Base-by-base conservation (phyloP, 257 asterid genomes). In the Solanum verrucosum region DNA sequence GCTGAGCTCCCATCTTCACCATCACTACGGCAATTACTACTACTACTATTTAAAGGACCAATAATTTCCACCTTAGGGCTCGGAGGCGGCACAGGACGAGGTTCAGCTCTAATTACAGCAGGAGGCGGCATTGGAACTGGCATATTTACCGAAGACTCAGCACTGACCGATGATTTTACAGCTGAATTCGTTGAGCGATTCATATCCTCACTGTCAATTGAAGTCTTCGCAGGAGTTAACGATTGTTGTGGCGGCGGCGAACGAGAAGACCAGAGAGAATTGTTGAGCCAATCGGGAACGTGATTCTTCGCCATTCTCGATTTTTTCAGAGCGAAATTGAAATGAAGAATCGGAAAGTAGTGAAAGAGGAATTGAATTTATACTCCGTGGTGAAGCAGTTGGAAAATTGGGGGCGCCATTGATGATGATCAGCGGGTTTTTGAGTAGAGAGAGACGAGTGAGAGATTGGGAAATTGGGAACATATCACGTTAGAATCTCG, bases 251-350 rank as follows among this genome's bases (percentile, higher is more conserved):
- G 63, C 23, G 9, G 23, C 63, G 63, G 63, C 63, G 63, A 52
- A 27, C 93, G 92, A 20, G 96, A 85, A 63, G 97, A 93, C 98
- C 98, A 95, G 87, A 95, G 93, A 14, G 98, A 90, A 93, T 93
- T 95, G 84, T 95, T 95, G 88, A 95, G 95, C 98, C 98, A 95
- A 91, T 95, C 98, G 75, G 96, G 98, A 40, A 93, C 93, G 84
- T 90, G 77, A 49, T 92, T 93, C 2, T 65, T 65, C 6, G 52
- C 75, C 87, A 75, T 88, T 9, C 2, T 5, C 25, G 85, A 67
- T 20, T 49, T 23, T 37, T 56, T 18, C n/a, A 34, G 21, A 65
- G 34, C 0, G 33, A 56, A 52, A 34, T 14, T 73, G 65, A 77
- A 18, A n/a, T 60, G 70, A 60, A 60, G 29, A 23, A 60, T 60